These are phyloP conservation scores for Xylaria arbuscula DNA, from an alignment of 2,329 filamentous ascomycete species.

Conservation along the genomic window DNA sequence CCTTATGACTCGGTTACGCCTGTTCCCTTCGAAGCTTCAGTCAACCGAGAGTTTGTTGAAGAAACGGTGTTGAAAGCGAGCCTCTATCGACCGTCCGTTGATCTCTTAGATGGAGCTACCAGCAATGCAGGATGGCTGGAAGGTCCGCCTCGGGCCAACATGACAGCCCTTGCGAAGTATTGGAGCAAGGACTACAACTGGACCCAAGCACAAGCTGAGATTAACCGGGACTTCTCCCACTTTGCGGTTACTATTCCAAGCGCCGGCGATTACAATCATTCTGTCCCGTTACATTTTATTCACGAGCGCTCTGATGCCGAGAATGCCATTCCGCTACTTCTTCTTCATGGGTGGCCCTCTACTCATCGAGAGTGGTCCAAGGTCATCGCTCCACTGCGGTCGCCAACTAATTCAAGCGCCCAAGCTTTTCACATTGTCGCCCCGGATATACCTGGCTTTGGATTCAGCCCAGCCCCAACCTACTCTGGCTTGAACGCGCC, in stretches of 20 bases:
- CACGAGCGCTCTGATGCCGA: neutral
- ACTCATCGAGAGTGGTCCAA: conserved; percentile 4
- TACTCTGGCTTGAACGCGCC: neutral
- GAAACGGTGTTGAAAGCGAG: neutral
- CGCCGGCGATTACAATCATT: neutral
- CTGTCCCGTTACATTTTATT: conserved; percentile 16
- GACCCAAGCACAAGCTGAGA: neutral
- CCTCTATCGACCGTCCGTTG: neutral
- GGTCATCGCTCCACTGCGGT: conserved; percentile 1
- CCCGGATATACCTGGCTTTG: conserved; percentile 16
- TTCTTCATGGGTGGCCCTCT: conserved; percentile 22
- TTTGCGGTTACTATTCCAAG: conserved; percentile 7
- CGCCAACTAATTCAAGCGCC: neutral
- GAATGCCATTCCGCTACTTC: conserved; percentile 9
- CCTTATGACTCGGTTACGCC: neutral
- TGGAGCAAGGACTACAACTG: conserved; percentile 12
- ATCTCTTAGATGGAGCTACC: conserved; percentile 1
- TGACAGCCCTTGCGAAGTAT: conserved; percentile 6
- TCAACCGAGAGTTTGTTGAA: neutral
- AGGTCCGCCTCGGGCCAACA: neutral
- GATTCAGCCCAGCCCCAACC: conserved; percentile 12
- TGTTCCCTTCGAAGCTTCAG: neutral
- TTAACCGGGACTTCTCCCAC: conserved; percentile 13
- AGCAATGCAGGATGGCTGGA: conserved; percentile 8
- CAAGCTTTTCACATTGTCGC: conserved; percentile 21